Conservation (phyloP, 768 basidiomycete species). For the Rhodocollybia butyracea region DNA sequence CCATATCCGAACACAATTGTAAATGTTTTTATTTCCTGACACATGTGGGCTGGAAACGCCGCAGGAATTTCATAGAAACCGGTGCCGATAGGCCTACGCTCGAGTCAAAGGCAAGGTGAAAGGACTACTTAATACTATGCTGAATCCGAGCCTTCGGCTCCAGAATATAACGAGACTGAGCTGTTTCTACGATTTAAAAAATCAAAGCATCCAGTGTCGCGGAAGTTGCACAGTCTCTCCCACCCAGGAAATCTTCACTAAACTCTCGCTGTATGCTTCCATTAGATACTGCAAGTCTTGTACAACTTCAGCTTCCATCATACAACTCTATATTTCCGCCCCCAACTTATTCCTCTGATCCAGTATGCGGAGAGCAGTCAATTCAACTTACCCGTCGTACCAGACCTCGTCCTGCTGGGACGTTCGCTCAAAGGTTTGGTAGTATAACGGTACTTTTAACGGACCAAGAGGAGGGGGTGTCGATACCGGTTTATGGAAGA, state of each 20-base stretch:
- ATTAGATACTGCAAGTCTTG: conserved; percentile 4
- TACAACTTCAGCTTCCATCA: conserved; percentile 36
- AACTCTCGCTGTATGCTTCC: conserved; percentile 5
- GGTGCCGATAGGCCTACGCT: too few species aligned
- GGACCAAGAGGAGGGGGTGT: conserved; percentile 40
- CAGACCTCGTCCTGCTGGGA: conserved; percentile 30
- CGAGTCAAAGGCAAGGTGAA: too few species aligned
- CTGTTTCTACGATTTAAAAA: too few species aligned
- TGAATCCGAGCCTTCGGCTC: too few species aligned
- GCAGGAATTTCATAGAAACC: too few species aligned
- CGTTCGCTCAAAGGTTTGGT: conserved; percentile 37
- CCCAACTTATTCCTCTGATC: conserved; percentile 57
- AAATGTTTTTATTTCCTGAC: too few species aligned
- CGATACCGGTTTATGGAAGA: conserved; percentile 44
- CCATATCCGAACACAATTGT: too few species aligned
- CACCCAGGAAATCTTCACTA: not conserved
- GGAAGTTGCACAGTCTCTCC: not conserved
- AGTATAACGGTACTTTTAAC: conserved; percentile 39
- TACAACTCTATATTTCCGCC: conserved; percentile 49
- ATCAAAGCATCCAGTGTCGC: too few species aligned
- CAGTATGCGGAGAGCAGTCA: conserved; percentile 46
- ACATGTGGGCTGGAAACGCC: too few species aligned
- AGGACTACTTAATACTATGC: too few species aligned
- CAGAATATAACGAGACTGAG: too few species aligned
- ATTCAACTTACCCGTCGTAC: conserved; percentile 46